Evolutionary conservation across 768 basidiomycete genomes (phyloP).

Genomic region (Mycena leptocephala): DNA sequence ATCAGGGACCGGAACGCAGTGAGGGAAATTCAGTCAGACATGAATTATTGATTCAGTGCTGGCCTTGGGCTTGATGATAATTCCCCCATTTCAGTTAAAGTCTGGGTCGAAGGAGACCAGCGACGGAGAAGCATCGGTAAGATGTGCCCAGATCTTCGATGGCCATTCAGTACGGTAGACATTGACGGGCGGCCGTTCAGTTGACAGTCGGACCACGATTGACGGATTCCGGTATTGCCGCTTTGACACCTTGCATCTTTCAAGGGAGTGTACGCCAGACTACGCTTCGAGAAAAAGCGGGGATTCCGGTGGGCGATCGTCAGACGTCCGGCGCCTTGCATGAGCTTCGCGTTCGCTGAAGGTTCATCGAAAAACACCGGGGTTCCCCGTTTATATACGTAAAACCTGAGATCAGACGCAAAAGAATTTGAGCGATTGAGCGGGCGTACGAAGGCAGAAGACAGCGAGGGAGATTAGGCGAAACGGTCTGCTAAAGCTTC

Average conservation of each 20-base stretch:
- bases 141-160: neutral
- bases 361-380: neutral
- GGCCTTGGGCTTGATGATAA: neutral
- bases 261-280: neutral
- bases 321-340: too few species aligned
- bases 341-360: neutral
- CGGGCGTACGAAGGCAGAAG: neutral
- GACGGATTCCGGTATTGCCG: neutral
- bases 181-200: neutral
- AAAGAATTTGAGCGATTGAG: neutral
- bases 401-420: neutral
- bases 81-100: neutral
- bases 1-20: too few species aligned
- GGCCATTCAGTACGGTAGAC: neutral
- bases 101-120: neutral
- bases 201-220: neutral
- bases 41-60: neutral
- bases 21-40: neutral
- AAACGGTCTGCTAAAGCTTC: neutral
- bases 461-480: neutral
- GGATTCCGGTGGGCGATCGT: neutral
- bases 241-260: too few species aligned
- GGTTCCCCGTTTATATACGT: neutral
- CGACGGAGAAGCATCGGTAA: neutral
- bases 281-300: neutral